Evolutionary conservation across 2,329 filamentous ascomycete genomes (phyloP).

Genomic region (Whalleya microplaca): DNA sequence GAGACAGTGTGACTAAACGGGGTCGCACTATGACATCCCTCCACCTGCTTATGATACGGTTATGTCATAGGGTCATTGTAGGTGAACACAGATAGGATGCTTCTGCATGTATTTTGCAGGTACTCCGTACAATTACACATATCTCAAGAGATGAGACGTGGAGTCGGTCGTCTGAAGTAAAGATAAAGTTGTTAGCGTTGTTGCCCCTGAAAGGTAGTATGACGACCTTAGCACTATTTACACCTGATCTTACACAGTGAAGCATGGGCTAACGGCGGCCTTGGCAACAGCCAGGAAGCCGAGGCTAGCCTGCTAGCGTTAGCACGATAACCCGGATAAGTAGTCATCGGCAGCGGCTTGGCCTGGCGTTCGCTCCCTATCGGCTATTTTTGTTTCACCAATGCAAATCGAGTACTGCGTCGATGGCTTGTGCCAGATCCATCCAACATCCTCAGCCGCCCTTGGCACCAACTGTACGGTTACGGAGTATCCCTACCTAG

Average conservation of each 20-base stretch:
- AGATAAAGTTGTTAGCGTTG: neutral
- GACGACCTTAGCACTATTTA: neutral
- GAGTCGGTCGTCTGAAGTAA: neutral
- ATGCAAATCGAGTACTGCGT: conserved; percentile 12
- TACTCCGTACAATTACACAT: no score
- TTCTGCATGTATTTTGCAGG: no score
- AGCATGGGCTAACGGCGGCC: no score
- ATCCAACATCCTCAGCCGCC: conserved; percentile 9
- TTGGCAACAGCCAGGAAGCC: no score
- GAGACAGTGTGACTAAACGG: no score
- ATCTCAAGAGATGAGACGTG: neutral
- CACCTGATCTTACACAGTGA: no score
- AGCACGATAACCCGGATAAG: neutral
- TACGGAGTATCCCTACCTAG: conserved; percentile 7
- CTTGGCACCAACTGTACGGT: conserved; percentile 8
- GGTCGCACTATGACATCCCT: no score
- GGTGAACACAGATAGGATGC: no score
- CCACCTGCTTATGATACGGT: no score
- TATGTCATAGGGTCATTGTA: no score
- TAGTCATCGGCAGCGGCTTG: neutral
- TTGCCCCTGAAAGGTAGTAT: neutral
- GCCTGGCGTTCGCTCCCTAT: neutral
- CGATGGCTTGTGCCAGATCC: conserved; percentile 10
- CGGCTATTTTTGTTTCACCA: conserved; percentile 18
- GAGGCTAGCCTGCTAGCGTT: no score